These are phyloP conservation scores for Termitomyces sp. DNA, from an alignment of 768 basidiomycete genomes.

Conservation along the genomic window DNA sequence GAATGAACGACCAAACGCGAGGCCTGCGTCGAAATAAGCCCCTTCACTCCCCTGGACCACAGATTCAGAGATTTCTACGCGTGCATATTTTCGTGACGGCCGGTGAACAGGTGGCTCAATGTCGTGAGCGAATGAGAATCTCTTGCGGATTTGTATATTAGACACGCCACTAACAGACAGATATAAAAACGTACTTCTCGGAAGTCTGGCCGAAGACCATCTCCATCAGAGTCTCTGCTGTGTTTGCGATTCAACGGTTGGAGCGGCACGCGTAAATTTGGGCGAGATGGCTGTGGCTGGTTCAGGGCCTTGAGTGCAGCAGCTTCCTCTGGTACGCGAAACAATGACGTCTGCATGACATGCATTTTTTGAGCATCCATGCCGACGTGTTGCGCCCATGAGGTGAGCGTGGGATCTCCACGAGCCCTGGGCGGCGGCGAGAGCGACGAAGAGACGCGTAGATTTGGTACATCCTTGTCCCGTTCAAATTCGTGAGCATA, in stretches of 20 bases:
- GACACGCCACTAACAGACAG: background rate
- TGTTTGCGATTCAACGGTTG: constrained; percentile 57
- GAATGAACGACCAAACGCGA: constrained; percentile 83
- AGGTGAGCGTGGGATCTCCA: constrained; percentile 47
- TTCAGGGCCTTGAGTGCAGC: constrained; percentile 54
- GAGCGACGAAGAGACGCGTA: constrained; percentile 24
- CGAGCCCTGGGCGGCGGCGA: constrained; percentile 27
- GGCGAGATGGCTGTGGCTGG: constrained; percentile 32
- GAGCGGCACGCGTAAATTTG: constrained; percentile 28
- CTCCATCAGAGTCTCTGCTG: constrained; percentile 73
- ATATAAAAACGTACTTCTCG: constrained; percentile 42
- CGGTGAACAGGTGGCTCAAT: constrained; percentile 61
- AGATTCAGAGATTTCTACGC: constrained; percentile 65
- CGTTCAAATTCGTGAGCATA: constrained; percentile 18
- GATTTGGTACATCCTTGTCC: constrained; percentile 5
- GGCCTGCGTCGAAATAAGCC: constrained; percentile 70
- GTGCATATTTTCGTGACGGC: constrained; percentile 76
- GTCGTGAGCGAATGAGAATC: constrained; percentile 73
- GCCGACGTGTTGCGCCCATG: constrained; percentile 69
- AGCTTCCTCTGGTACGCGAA: constrained; percentile 70
- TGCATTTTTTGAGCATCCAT: constrained; percentile 87
- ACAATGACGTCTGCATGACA: constrained; percentile 89
- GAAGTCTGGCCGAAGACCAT: constrained; percentile 52
- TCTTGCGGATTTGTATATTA: constrained; percentile 33
- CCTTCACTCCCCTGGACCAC: constrained; percentile 59